Evolutionary conservation across 768 basidiomycete species (phyloP).

Genomic region (Suillus discolor): DNA sequence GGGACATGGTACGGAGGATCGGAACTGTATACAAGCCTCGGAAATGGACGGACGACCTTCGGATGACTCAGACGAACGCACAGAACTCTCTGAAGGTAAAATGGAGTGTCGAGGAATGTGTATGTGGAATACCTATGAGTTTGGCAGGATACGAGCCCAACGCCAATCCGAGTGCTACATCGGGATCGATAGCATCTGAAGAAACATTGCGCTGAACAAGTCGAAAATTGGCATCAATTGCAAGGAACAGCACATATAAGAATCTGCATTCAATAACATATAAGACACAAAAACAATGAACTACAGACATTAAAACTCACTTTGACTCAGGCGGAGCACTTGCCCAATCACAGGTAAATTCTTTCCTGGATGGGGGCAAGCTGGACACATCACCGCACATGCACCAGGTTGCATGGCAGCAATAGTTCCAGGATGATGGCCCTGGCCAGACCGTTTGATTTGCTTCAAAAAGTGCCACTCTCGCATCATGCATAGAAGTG

Average conservation of each 20-base stretch:
- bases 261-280: slow-evolving; percentile 7
- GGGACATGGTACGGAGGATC: no score
- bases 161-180: no score
- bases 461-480: slow-evolving; percentile 2
- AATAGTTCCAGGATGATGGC: not conserved
- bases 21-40: no score
- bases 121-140: no score
- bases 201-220: slow-evolving; percentile 18
- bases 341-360: slow-evolving; percentile 12
- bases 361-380: slow-evolving; percentile 11
- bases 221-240: slow-evolving; percentile 31
- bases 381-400: slow-evolving; percentile 3
- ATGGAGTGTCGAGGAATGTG: no score
- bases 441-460: not conserved
- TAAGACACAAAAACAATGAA: not conserved
- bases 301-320: not conserved
- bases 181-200: slow-evolving; percentile 18
- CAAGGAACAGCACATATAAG: slow-evolving; percentile 22
- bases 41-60: no score
- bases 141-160: no score
- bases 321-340: not conserved
- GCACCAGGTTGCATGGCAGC: not conserved
- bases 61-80: no score
- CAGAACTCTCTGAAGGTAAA: no score
- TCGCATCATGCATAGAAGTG: not conserved